Evolutionary conservation across 805 yeast species (phyloP), one percentile per base, ranked within the genome.

Genomic region (Candida yuanshanica): DNA sequence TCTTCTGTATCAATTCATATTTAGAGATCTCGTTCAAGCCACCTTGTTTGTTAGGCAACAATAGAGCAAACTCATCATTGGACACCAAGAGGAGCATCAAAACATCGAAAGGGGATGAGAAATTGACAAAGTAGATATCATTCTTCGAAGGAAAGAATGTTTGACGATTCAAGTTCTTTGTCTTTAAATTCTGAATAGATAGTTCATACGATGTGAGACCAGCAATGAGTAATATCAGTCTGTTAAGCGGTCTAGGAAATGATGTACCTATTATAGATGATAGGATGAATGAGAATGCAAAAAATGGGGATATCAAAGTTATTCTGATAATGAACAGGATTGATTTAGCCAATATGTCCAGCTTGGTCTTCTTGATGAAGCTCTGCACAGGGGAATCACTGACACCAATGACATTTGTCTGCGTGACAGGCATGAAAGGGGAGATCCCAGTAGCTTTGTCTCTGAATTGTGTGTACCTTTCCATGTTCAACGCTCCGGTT

Each of bases 381-480:
- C 22, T 22, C 4, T 26, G 38, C 2, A 41, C 13, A 1, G 36
- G 37, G 2, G 51, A 42, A 4, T 44, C 43, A 8, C 43, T 37
- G 8, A 35, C 41, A 22, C 46, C 50, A 23, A 43, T 36, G 16
- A 44, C 36, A n/a, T 36, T 23, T 23, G 70, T 56, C 33, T 58
- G 45, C n/a, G 64, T 50, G 0, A 58, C 49, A 1, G 95, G 95
- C 64, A 83, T 67, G 50, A 87, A 88, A 3, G 96, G 96, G 0
- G 95, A 81, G 26, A 89, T 84, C n/a, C 96, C 96, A 1, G 96
- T 89, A 5, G 91, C 93, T 47, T 80, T 84, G 57, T 88, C 96
- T 61, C 96, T 74, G 81, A 85, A 88, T 46, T 74, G 73, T 20
- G 93, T 79, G 64, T 77, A 89, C 63, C 84, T 82, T 64, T 85